Percentiles rank a stretch among this genome's conserved stretches.
phyloP scores from a whole-genome alignment of 2,329 filamentous ascomycete genomes.

The Fusarium pilosicola region DNA sequence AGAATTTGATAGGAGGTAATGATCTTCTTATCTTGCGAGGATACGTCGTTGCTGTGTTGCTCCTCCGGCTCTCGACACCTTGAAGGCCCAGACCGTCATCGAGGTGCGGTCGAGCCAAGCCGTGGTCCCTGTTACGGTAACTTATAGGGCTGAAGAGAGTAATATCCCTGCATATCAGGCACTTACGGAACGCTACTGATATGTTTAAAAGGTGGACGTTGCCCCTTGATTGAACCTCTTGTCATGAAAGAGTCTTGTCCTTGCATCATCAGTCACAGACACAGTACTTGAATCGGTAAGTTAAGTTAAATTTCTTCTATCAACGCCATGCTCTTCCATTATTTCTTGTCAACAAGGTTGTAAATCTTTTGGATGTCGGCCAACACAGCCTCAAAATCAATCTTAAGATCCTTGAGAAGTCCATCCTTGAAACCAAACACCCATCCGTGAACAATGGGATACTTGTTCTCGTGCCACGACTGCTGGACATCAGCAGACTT shows the following conservation, averaged over 20 bases:
- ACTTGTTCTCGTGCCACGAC: slow-evolving; percentile 69
- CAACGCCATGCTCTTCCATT: slow-evolving; percentile 9
- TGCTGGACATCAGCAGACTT: slow-evolving; percentile 85
- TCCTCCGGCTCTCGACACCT: slow-evolving; percentile 7
- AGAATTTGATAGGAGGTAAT: accelerated
- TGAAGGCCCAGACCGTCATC: slow-evolving; percentile 36
- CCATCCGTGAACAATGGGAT: slow-evolving; percentile 78
- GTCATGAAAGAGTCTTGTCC: neutral
- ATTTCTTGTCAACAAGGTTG: slow-evolving; percentile 57
- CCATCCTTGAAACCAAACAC: slow-evolving; percentile 77
- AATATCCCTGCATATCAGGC: slow-evolving; percentile 37
- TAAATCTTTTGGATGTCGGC: slow-evolving; percentile 72
- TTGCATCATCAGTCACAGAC: neutral
- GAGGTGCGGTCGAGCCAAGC: slow-evolving; percentile 29
- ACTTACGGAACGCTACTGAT: slow-evolving; percentile 29
- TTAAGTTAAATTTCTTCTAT: slow-evolving; percentile 25
- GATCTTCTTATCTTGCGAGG: accelerated
- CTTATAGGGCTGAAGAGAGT: slow-evolving; percentile 32
- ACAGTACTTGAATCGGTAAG: neutral
- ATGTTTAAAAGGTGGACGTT: slow-evolving; percentile 28
- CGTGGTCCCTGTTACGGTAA: slow-evolving; percentile 33
- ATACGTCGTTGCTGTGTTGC: neutral
- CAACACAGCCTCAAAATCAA: slow-evolving; percentile 68
- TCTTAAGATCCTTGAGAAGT: slow-evolving; percentile 70
- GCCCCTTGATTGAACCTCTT: neutral